Conservation (phyloP, 163 green algal species). For the Trebouxia gelatinosa region DNA sequence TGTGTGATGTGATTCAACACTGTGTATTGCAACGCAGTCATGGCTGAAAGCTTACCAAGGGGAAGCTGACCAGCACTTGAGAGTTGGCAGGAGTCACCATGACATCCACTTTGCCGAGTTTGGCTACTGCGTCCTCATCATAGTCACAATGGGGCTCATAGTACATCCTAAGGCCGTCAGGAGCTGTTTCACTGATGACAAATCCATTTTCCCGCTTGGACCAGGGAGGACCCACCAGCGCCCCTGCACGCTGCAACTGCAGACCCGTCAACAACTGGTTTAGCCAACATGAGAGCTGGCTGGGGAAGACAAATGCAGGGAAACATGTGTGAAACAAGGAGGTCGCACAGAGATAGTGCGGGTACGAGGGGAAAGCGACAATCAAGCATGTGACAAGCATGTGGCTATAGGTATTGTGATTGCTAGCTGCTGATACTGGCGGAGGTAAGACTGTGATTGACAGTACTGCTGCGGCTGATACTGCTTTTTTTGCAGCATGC, state of each 20-base stretch:
- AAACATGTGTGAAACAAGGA: too few species aligned
- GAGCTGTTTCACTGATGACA: slow-evolving; percentile 55
- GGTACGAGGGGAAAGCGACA: too few species aligned
- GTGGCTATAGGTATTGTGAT: too few species aligned
- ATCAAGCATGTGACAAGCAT: too few species aligned
- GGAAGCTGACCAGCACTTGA: slow-evolving; percentile 60
- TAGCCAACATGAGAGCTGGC: too few species aligned
- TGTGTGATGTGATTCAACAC: neutral
- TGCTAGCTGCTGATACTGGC: too few species aligned
- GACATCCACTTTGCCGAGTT: slow-evolving; percentile 59
- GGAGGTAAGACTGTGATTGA: too few species aligned
- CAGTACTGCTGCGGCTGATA: too few species aligned
- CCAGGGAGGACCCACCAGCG: slow-evolving; percentile 86
- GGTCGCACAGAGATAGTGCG: too few species aligned
- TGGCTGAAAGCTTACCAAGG: slow-evolving; percentile 45
- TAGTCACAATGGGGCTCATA: slow-evolving; percentile 85
- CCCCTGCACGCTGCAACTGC: slow-evolving; percentile 62
- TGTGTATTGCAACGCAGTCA: neutral
- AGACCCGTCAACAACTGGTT: too few species aligned
- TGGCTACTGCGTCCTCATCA: slow-evolving; percentile 36
- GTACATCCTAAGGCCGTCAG: slow-evolving; percentile 58
- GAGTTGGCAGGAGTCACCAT: slow-evolving; percentile 68
- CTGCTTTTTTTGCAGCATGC: too few species aligned
- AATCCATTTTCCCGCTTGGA: slow-evolving; percentile 75
- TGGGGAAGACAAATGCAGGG: too few species aligned